These are phyloP conservation scores for Sphagnum tenellum DNA, from an alignment of 225 moss, liverwort and hornwort genomes.

Conservation along the genomic window DNA sequence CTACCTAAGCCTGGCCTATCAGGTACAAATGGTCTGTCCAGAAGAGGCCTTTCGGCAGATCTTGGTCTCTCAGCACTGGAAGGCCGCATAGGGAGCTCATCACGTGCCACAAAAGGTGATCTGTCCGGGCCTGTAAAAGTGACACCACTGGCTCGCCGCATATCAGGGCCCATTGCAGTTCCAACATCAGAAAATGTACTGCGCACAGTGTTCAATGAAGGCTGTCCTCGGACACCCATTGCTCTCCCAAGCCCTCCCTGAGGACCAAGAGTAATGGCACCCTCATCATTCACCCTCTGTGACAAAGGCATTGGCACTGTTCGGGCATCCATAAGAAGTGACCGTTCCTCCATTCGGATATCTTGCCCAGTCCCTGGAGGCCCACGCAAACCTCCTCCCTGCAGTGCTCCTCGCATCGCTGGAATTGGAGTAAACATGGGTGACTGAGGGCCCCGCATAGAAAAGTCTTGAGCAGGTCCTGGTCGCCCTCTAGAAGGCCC, in stretches of 20 bases:
- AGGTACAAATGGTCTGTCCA: slow-evolving; percentile 51
- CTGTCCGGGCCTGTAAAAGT: slow-evolving; percentile 41
- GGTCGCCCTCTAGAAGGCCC: slow-evolving; percentile 46
- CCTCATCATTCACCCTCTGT: slow-evolving; percentile 70
- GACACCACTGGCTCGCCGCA: slow-evolving; percentile 55
- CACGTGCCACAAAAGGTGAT: slow-evolving; percentile 42
- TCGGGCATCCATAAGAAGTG: slow-evolving; percentile 53
- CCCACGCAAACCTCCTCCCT: slow-evolving; percentile 43
- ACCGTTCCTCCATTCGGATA: slow-evolving; percentile 85
- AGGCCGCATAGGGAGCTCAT: slow-evolving; percentile 63
- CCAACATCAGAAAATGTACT: slow-evolving; percentile 68
- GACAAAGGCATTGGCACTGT: slow-evolving; percentile 74
- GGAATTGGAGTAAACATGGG: slow-evolving; percentile 60
- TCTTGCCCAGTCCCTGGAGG: slow-evolving; percentile 56
- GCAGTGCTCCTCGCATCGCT: slow-evolving; percentile 61
- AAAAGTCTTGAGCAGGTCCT: slow-evolving; percentile 54
- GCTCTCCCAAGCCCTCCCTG: slow-evolving; percentile 76
- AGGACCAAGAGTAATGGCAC: slow-evolving; percentile 65
- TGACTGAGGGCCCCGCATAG: slow-evolving; percentile 68
- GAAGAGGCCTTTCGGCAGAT: slow-evolving; percentile 61
- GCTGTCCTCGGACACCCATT: slow-evolving; percentile 45
- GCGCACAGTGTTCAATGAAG: slow-evolving; percentile 37
- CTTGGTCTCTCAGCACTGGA: slow-evolving; percentile 61
- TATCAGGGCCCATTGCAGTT: slow-evolving; percentile 33
- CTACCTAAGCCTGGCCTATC: slow-evolving; percentile 59